Evolutionary conservation across 495 filamentous ascomycete species (phyloP).

Genomic region (Lasiosphaeria hispida): DNA sequence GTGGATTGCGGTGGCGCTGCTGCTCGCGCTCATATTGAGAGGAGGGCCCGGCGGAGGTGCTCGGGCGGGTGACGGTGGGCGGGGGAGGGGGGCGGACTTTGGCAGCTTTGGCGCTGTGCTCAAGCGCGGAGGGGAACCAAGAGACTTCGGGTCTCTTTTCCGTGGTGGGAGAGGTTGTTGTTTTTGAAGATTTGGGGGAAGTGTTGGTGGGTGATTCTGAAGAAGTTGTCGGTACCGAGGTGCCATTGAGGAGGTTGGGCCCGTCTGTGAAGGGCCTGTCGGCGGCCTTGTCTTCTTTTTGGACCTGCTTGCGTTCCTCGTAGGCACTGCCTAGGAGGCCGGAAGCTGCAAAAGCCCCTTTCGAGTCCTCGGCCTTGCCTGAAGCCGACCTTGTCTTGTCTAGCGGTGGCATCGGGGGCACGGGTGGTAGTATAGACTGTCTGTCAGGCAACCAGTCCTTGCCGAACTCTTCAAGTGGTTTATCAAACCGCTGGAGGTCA

Average conservation of each 20-base stretch:
- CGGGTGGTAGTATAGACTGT: conserved; percentile 17
- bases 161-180: not conserved
- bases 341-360: conserved; percentile 32
- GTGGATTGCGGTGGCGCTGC: conserved; percentile 20
- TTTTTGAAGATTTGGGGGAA: not conserved
- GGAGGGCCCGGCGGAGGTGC: conserved; percentile 13
- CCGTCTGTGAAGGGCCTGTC: conserved; percentile 48
- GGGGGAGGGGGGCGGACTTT: conserved; percentile 18
- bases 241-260: conserved; percentile 47
- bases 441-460: conserved; percentile 31
- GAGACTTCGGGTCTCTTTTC: conserved; percentile 12
- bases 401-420: not conserved
- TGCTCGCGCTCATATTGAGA: conserved; percentile 6
- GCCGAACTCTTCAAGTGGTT: conserved; percentile 37
- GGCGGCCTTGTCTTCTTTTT: conserved; percentile 21
- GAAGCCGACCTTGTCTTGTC: not conserved
- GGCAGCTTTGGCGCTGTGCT: conserved; percentile 39
- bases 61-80: conserved; percentile 14
- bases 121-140: conserved; percentile 48
- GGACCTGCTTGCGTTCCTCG: conserved; percentile 37
- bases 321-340: conserved; percentile 46
- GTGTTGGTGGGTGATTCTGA: not conserved
- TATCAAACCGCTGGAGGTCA: conserved; percentile 49
- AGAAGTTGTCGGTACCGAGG: not conserved
- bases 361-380: not conserved